These are phyloP conservation scores for Akanthomyces muscarius DNA, from an alignment of 2,329 filamentous ascomycete species.

Conservation along the genomic window DNA sequence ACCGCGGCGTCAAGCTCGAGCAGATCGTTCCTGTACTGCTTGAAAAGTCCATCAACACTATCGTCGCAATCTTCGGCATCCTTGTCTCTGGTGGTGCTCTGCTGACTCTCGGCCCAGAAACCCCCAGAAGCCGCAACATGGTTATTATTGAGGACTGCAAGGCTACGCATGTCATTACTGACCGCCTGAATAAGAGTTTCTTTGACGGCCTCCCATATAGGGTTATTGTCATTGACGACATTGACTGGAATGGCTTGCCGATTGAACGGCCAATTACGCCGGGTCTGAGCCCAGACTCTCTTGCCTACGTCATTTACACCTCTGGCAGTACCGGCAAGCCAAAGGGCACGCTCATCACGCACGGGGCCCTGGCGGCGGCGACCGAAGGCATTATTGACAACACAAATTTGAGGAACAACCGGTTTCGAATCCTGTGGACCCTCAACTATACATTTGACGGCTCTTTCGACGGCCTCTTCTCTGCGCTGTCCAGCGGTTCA, in stretches of 20 bases:
- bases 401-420: neutral
- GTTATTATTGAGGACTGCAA: neutral
- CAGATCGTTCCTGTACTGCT: neutral
- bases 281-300: neutral
- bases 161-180: neutral
- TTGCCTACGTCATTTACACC: neutral
- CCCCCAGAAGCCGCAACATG: neutral
- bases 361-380: neutral
- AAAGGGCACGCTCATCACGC: neutral
- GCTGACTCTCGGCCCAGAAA: neutral
- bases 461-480: slow-evolving; percentile 17
- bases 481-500: slow-evolving; percentile 18
- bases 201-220: neutral
- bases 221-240: neutral
- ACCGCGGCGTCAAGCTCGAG: neutral
- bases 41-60: neutral
- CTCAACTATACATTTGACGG: slow-evolving; percentile 22
- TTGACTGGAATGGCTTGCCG: neutral
- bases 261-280: neutral
- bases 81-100: neutral
- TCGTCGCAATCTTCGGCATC: neutral
- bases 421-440: slow-evolving; percentile 20
- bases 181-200: neutral
- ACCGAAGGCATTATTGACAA: neutral
- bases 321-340: neutral